These are phyloP conservation scores for Calycina herbarum DNA, from an alignment of 2,329 filamentous ascomycete species.

Conservation along the genomic window DNA sequence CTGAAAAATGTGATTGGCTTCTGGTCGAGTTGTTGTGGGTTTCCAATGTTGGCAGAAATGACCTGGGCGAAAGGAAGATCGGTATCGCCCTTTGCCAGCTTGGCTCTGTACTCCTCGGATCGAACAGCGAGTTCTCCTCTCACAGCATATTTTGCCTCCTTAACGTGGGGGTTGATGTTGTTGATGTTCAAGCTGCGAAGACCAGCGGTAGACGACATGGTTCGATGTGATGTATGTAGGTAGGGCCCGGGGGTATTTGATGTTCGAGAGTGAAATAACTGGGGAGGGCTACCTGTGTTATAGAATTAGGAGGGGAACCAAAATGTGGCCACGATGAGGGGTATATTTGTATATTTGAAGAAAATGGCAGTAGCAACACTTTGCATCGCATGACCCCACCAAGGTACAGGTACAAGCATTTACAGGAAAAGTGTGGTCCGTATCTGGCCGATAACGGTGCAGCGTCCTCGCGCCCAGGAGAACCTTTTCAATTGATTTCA, in stretches of 20 bases:
- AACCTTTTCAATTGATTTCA: neutral
- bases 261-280: slow-evolving; percentile 5
- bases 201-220: slow-evolving; percentile 39
- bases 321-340: slow-evolving; percentile 13
- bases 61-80: slow-evolving; percentile 81
- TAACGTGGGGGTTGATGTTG: slow-evolving; percentile 91
- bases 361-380: slow-evolving; percentile 20
- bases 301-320: slow-evolving; percentile 19
- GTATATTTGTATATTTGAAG: slow-evolving; percentile 14
- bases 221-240: slow-evolving; percentile 20
- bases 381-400: slow-evolving; percentile 30
- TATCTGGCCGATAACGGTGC: slow-evolving; percentile 25
- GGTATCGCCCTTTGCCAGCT: slow-evolving; percentile 57
- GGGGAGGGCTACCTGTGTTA: slow-evolving; percentile 19
- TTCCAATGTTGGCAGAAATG: slow-evolving; percentile 97
- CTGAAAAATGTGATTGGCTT: slow-evolving; percentile 99
- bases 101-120: slow-evolving; percentile 84
- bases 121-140: slow-evolving; percentile 92
- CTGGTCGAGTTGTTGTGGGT: slow-evolving; percentile 98
- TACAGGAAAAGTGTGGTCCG: neutral
- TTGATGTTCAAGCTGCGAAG: slow-evolving; percentile 65
- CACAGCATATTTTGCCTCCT: slow-evolving; percentile 90
- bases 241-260: neutral
- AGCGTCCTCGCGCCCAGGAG: neutral
- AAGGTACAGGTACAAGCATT: slow-evolving; percentile 14